Evolutionary conservation across 345 rosid species (phyloP).

Genomic region (Salix dunnii): DNA sequence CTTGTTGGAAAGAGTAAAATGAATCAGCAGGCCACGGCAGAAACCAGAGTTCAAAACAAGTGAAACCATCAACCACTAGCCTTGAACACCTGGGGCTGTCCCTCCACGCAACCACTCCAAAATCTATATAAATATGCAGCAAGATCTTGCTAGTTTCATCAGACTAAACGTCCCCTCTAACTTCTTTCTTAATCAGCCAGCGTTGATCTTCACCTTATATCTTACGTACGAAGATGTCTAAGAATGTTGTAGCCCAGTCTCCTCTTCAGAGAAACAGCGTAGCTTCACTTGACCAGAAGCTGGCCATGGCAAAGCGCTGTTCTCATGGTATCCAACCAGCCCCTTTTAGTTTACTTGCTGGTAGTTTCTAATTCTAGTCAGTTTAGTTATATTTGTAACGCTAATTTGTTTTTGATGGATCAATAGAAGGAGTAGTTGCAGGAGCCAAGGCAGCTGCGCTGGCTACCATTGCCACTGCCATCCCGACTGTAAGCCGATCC

Average conservation of each 20-base stretch:
- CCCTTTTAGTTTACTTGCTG: neutral
- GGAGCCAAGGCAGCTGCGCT: constrained; percentile 85
- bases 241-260: constrained; percentile 42
- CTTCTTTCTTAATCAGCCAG: neutral
- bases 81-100: constrained; percentile 12
- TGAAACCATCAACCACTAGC: constrained; percentile 36
- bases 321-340: constrained; percentile 38
- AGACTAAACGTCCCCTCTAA: neutral
- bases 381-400: neutral
- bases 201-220: neutral
- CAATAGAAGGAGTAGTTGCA: constrained; percentile 72
- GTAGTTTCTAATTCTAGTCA: neutral
- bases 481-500: constrained; percentile 59
- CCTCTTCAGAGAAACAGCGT: constrained; percentile 40
- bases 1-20: neutral
- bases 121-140: constrained; percentile 21
- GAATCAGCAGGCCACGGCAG: constrained; percentile 18
- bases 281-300: constrained; percentile 54
- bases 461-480: constrained; percentile 61
- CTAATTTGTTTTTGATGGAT: constrained; percentile 2
- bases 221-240: constrained; percentile 33
- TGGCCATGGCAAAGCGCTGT: constrained; percentile 60
- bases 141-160: neutral
- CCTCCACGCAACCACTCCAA: neutral
- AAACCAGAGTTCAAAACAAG: constrained; percentile 27